A percentile compares a stretch with the other conserved stretches of the same genome.
Evolutionary conservation across 169 alveolate species (phyloP).

Genomic region (Eimeria necatrix): DNA sequence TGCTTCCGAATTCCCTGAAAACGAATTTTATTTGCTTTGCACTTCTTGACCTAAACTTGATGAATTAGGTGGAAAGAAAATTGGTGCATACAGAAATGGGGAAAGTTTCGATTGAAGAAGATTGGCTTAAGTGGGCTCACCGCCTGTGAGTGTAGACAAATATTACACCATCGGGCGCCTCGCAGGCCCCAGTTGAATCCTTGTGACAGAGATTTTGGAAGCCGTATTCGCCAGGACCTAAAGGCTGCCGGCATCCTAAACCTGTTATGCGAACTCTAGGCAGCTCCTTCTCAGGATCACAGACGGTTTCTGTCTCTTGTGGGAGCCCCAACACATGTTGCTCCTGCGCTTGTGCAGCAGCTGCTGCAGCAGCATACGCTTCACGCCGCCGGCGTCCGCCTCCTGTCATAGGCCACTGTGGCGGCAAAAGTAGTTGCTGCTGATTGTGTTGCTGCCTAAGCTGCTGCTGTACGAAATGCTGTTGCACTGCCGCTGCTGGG

Average conservation of each 20-base stretch:
- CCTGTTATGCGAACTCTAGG: conserved; percentile 77
- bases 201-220: conserved; percentile 71
- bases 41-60: too few relatives aligned
- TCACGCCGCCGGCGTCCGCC: conserved; percentile 47
- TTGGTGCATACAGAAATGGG: neutral
- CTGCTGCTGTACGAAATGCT: conserved; percentile 55
- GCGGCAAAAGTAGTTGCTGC: neutral
- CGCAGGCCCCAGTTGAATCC: conserved; percentile 77
- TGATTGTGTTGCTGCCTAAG: conserved; percentile 54
- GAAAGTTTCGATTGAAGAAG: neutral
- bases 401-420: neutral
- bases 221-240: conserved; percentile 73
- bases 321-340: conserved; percentile 3
- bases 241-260: conserved; percentile 76
- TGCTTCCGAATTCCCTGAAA: conserved; percentile 74
- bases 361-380: conserved; percentile 19
- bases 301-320: conserved; percentile 16
- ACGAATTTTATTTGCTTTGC: too few relatives aligned
- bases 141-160: conserved; percentile 77
- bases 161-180: conserved; percentile 78
- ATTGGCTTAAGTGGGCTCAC: neutral
- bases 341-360: conserved; percentile 3
- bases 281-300: conserved; percentile 60
- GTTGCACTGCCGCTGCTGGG: conserved; percentile 64
- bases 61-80: too few relatives aligned